These are phyloP conservation scores for Diaporthe ampelina DNA, from an alignment of 2,329 filamentous ascomycete species.

Conservation along the genomic window DNA sequence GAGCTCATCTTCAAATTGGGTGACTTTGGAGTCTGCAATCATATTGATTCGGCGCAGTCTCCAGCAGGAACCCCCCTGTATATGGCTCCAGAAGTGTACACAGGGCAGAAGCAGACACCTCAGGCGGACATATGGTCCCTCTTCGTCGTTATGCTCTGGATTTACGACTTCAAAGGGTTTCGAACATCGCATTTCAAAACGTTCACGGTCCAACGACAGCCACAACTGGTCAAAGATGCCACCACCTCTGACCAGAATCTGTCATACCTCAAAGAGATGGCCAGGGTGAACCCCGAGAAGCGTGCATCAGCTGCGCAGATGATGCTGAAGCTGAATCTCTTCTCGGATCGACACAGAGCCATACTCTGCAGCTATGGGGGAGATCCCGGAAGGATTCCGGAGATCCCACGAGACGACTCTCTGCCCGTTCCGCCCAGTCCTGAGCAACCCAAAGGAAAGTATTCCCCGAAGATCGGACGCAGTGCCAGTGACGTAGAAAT, in stretches of 20 bases:
- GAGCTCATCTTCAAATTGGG: constrained; percentile 43
- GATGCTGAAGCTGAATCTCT: constrained; percentile 41
- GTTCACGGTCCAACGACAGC: too few species aligned
- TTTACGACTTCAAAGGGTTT: neutral
- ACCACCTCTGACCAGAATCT: neutral
- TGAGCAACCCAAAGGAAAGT: too few species aligned
- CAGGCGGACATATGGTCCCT: constrained; percentile 44
- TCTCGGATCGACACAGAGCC: neutral
- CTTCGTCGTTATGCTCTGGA: constrained; percentile 40
- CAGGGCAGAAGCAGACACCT: constrained; percentile 31
- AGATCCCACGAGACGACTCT: too few species aligned
- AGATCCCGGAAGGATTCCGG: neutral
- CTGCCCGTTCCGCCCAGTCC: too few species aligned
- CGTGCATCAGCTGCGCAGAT: constrained; percentile 48
- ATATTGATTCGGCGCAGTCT: neutral
- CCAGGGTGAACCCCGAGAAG: constrained; percentile 41
- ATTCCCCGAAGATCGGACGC: too few species aligned
- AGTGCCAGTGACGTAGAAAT: too few species aligned
- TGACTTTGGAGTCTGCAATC: constrained; percentile 42
- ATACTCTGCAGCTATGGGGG: constrained; percentile 3
- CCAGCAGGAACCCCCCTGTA: constrained; percentile 33
- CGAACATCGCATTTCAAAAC: neutral
- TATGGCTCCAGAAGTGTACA: constrained; percentile 37
- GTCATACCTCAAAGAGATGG: constrained; percentile 39
- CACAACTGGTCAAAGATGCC: neutral